Percentiles rank a stretch among this genome's conserved stretches.
Conservation (phyloP, 495 filamentous ascomycete genomes). For the Annulohypoxylon maeteangense region DNA sequence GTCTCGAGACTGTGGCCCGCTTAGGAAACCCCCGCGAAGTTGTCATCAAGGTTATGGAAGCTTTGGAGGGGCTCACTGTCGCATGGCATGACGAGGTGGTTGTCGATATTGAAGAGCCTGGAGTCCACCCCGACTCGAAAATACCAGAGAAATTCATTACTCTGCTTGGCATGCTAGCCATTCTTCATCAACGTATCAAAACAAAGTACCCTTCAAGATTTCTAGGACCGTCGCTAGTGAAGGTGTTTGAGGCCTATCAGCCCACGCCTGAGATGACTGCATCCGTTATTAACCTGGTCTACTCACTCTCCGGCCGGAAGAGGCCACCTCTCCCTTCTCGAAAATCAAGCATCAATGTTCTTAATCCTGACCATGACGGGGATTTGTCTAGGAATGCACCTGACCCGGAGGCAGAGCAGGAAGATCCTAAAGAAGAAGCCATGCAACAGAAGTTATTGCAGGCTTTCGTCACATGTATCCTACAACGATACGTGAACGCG, state of each 20-base stretch:
- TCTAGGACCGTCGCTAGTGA: slow-evolving; percentile 86
- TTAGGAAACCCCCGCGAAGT: slow-evolving; percentile 95
- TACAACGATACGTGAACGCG: slow-evolving; percentile 80
- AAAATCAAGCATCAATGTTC: slow-evolving; percentile 68
- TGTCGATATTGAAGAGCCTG: slow-evolving; percentile 48
- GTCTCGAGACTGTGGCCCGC: slow-evolving; percentile 78
- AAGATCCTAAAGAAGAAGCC: slow-evolving; percentile 67
- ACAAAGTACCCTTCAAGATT: slow-evolving; percentile 94
- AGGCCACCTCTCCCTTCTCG: slow-evolving; percentile 79
- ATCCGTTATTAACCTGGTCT: slow-evolving; percentile 78
- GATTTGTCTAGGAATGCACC: slow-evolving; percentile 68
- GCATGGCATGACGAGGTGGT: slow-evolving; percentile 63
- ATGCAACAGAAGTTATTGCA: slow-evolving; percentile 79
- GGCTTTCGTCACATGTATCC: slow-evolving; percentile 83
- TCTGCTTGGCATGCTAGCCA: slow-evolving; percentile 80
- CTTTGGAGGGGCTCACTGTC: slow-evolving; percentile 65
- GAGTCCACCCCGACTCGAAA: slow-evolving; percentile 36
- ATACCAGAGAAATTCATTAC: slow-evolving; percentile 72
- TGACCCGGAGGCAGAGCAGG: slow-evolving; percentile 80
- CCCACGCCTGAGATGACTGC: slow-evolving; percentile 73
- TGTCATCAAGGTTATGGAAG: slow-evolving; percentile 86
- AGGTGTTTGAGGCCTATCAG: slow-evolving; percentile 75
- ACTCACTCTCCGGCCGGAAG: slow-evolving; percentile 75
- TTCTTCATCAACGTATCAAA: slow-evolving; percentile 87
- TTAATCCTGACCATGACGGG: slow-evolving; percentile 57